Percentiles rank a stretch among this genome's conserved stretches.
Conservation (phyloP, 495 filamentous ascomycete genomes). For the Penicillium daleae region DNA sequence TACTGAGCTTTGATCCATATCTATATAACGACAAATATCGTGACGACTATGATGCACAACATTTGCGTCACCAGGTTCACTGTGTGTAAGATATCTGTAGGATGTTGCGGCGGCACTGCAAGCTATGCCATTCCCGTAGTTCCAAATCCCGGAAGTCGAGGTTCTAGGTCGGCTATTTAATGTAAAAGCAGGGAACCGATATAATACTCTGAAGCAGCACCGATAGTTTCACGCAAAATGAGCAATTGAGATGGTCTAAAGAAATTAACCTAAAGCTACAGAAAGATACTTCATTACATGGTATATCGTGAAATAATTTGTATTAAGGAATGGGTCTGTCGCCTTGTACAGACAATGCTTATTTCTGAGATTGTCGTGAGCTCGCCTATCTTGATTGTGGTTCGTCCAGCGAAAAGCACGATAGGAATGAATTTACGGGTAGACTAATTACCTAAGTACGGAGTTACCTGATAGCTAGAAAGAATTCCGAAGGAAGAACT, state of each 20-base stretch:
- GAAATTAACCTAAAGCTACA: not conserved
- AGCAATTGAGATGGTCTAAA: not conserved
- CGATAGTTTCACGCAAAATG: not conserved
- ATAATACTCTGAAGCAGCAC: not conserved
- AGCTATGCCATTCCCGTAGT: not conserved
- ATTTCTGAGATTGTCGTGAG: not conserved
- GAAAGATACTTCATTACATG: not conserved
- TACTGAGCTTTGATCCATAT: slow-evolving; percentile 1
- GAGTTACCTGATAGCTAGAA: no score
- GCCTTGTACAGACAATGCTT: not conserved
- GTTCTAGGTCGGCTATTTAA: not conserved
- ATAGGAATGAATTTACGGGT: not conserved
- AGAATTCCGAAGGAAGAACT: no score
- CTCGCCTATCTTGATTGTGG: not conserved
- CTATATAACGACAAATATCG: not conserved
- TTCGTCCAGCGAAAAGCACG: not conserved
- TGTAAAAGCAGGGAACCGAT: not conserved
- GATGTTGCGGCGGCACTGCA: not conserved
- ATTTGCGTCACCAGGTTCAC: not conserved
- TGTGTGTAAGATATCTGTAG: not conserved
- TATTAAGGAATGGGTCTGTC: no score
- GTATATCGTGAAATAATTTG: not conserved
- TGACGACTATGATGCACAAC: not conserved
- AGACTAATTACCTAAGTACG: no score
- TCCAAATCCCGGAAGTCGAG: not conserved